Evolutionary conservation across 2,329 filamentous ascomycete genomes (phyloP), one percentile per base, ranked within the genome.

Genomic region (Claviceps monticola): DNA sequence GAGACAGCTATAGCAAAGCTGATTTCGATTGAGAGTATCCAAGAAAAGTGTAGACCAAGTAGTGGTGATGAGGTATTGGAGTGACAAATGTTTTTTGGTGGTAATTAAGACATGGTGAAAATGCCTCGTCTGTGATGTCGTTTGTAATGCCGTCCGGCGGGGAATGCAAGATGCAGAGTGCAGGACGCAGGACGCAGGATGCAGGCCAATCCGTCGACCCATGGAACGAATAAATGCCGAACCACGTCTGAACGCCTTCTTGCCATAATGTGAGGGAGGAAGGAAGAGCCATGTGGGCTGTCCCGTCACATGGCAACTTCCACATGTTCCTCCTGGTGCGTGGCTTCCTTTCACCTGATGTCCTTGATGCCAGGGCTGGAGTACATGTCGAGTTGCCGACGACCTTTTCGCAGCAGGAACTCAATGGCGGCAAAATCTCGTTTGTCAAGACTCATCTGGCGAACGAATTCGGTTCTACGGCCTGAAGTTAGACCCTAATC

Each of bases 351-450:
- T 46, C 23, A 29, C 16, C 43, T 46, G 43, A 46, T 46, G 65
- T 93, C 87, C 61, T 82, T 87, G 60, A 95, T 89, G 2, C 84
- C 84, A 26, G 85, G 82, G 5, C 83, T 79, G n/a, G 84, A 80
- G 68, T 93, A 93, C 46, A 82, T 78, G 56, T 95, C 88, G 17
- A 96, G 72, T 64, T 95, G 88, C 45, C 87, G 78, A 42, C 79
- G 76, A 21, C 90, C 90, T 65, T 88, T 91, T 54, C 90, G 79
- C 49, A 96, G 64, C 37, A 95, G 71, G 65, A 88, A 93, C 66
- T 96, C 90, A 53, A 96, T 84, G 5, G 88, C 83, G 16, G 76
- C 74, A 67, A 95, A 95, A 62, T 95, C 88, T 59, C 87, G 88
- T 68, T 88, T 93, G 66, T 86, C 83, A 51, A 94, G 66, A 8